Percentiles rank a stretch among this genome's conserved stretches.
Evolutionary conservation across 352 stramenopile species (phyloP).

Genomic region (Pythium rhizo-oryzae): DNA sequence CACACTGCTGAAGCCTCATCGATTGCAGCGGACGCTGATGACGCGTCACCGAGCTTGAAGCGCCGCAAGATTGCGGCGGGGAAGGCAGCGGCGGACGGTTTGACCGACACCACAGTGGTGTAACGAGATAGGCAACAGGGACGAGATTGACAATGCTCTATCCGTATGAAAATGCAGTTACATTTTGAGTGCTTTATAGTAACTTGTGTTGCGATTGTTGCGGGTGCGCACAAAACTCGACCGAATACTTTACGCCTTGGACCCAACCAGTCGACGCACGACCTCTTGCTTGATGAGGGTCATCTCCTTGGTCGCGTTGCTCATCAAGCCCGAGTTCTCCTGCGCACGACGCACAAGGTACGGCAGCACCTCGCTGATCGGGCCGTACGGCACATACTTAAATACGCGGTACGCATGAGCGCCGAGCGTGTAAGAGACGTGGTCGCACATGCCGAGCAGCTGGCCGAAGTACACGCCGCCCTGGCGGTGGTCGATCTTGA

Average conservation of each 20-base stretch:
- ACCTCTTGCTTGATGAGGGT: constrained; percentile 69
- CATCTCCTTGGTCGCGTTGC: constrained; percentile 78
- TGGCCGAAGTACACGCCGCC: constrained; percentile 96
- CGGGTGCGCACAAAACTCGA: not conserved
- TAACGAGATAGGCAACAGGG: not conserved
- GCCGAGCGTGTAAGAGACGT: constrained; percentile 96
- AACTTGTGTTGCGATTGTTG: not conserved
- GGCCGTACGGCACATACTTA: constrained; percentile 98
- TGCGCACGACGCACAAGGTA: constrained; percentile 97
- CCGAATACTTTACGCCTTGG: constrained; percentile 13
- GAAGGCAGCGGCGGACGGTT: constrained; percentile 10
- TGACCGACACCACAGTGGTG: constrained; percentile 21
- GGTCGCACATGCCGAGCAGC: constrained; percentile 97
- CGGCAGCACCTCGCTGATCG: constrained; percentile 96
- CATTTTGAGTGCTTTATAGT: constrained; percentile 2
- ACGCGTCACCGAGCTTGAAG: constrained; percentile 22
- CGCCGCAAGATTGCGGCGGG: constrained; percentile 17
- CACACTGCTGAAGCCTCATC: constrained; percentile 3
- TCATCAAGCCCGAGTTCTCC: constrained; percentile 95
- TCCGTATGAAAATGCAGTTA: constrained; percentile 15
- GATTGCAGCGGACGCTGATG: not conserved
- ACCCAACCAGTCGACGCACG: constrained; percentile 44
- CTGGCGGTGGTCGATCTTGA: constrained; percentile 76
- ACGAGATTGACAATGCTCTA: not conserved
- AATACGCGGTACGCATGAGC: constrained; percentile 93